Percentiles rank a stretch among this genome's conserved stretches.
These are phyloP conservation scores for Populus pruinosa DNA, from an alignment of 345 rosid genomes.

Conservation along the genomic window DNA sequence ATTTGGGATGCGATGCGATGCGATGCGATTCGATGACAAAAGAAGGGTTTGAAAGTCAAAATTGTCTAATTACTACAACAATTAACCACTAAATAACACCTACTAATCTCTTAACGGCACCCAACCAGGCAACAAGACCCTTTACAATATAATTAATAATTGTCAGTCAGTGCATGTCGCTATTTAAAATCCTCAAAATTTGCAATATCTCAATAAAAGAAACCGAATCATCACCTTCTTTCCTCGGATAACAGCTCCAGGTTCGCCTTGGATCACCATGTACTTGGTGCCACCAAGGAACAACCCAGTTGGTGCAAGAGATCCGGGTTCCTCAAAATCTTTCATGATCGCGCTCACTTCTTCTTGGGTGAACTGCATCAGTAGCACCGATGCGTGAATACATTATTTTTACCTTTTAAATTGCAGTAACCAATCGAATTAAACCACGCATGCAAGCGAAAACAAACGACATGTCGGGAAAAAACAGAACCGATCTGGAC, in stretches of 20 bases:
- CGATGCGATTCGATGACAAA: background rate
- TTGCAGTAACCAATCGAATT: background rate
- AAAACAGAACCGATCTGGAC: background rate
- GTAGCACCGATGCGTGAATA: background rate
- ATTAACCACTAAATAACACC: background rate
- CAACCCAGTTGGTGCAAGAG: constrained; percentile 31
- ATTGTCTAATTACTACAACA: background rate
- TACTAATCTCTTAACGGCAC: background rate
- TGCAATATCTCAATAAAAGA: background rate
- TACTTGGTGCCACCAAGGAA: constrained; percentile 33
- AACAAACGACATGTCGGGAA: background rate
- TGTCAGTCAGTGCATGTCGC: background rate
- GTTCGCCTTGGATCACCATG: constrained; percentile 35
- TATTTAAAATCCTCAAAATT: background rate
- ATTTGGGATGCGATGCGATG: background rate
- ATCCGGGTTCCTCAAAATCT: constrained; percentile 32
- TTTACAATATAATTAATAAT: background rate
- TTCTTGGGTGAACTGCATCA: constrained; percentile 14
- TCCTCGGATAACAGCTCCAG: constrained; percentile 32
- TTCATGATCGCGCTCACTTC: constrained; percentile 22
- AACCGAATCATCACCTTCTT: constrained; percentile 10
- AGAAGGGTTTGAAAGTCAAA: background rate
- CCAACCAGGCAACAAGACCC: background rate
- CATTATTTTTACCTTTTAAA: background rate
- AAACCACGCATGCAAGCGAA: background rate